Evolutionary conservation across 768 basidiomycete genomes (phyloP), one percentile per base, ranked within the genome.

Genomic region (Leccinum variicolor): DNA sequence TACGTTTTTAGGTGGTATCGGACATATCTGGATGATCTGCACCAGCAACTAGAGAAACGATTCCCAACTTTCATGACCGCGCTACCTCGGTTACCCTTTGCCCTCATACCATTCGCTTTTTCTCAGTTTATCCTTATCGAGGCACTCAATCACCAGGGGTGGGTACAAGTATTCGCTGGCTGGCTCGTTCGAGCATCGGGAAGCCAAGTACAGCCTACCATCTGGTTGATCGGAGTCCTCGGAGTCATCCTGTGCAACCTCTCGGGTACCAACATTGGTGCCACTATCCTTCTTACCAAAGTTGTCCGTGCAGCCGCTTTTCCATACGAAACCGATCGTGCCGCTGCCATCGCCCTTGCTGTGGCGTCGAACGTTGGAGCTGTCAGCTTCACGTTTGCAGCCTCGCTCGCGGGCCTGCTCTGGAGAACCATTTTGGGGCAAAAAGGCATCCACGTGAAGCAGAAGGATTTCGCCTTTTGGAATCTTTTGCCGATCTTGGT

Each of bases 61-160:
- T 91, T 92, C 69, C 93, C 92, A 0, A 94, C 90, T 1, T 77
- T 89, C 59, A 78, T 81, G 68, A 82, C 81, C 10, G 82, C 85
- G 21, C 74, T 86, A 21, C 80, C 84, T 0, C 82, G 87, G 19
- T 77, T 95, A 0, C 95, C 94, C 1, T 84, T 94, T 58, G 80
- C 84, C 13, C 83, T 97, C 7, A 76, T 97, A 15, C 92, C 92
- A 0, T 98, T 98, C 67, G 91, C 94, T 0, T 94, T 98, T 68
- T 87, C 89, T 1, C 93, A 95, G 73, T 98, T 98, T 75, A 92
- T 98, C 62, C 83, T 98, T 56, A 92, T 96, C 57, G 89, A 95
- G 67, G 90, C 81, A 0, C 80, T 98, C 6, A 79, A 85, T 13
- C 79, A 84, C 59, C 85, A 87, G 57, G 93, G 93, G 26, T 98